These are phyloP conservation scores for Debaryomyces tyrocola DNA, from an alignment of 805 yeast species.

Conservation along the genomic window DNA sequence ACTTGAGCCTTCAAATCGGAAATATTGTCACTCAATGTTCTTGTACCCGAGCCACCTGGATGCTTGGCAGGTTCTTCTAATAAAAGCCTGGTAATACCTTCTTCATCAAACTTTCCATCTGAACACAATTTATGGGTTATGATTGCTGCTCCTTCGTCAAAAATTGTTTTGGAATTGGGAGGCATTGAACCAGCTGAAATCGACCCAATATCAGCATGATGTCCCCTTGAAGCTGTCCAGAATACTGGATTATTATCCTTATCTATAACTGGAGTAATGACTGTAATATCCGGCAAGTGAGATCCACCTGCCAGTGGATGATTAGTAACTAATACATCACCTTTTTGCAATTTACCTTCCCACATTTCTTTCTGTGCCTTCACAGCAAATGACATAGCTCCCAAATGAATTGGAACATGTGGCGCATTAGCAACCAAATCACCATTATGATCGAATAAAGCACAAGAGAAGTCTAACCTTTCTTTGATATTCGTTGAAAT, in stretches of 20 bases:
- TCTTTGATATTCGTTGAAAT: slow-evolving; percentile 47
- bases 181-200: slow-evolving; percentile 89
- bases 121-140: slow-evolving; percentile 68
- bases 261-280: slow-evolving; percentile 76
- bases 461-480: slow-evolving; percentile 46
- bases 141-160: slow-evolving; percentile 87
- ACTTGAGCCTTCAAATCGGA: slow-evolving; percentile 52
- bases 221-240: slow-evolving; percentile 89
- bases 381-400: slow-evolving; percentile 49
- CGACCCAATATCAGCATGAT: slow-evolving; percentile 92
- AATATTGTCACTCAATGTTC: slow-evolving; percentile 75
- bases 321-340: slow-evolving; percentile 45
- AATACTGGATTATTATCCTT: slow-evolving; percentile 54
- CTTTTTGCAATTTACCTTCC: slow-evolving; percentile 39
- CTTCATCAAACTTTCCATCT: slow-evolving; percentile 69
- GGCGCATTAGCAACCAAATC: slow-evolving; percentile 49
- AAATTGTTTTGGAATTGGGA: slow-evolving; percentile 74
- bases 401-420: slow-evolving; percentile 46
- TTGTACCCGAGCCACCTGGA: slow-evolving; percentile 84
- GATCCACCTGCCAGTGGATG: slow-evolving; percentile 38
- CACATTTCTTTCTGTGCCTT: slow-evolving; percentile 41
- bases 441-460: slow-evolving; percentile 41
- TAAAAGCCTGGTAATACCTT: slow-evolving; percentile 57
- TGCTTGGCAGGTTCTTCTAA: slow-evolving; percentile 68
- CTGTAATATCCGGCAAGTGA: slow-evolving; percentile 60